phyloP scores from a whole-genome alignment of 768 basidiomycete genomes.

The Boletus subcaerulescens region DNA sequence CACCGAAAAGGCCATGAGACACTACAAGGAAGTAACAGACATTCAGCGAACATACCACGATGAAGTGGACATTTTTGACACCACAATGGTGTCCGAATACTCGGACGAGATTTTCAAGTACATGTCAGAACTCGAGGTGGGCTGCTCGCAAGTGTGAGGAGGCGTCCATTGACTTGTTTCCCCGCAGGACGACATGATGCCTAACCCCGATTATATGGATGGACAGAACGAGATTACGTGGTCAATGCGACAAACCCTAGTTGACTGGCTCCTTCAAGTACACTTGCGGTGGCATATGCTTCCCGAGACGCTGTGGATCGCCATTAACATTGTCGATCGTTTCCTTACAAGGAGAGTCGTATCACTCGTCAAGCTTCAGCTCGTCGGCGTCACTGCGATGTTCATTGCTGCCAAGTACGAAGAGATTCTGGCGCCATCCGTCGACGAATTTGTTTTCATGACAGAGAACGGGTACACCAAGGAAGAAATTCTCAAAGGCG shows the following conservation, averaged over 20 bases:
- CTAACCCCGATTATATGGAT: constrained; percentile 89
- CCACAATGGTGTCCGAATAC: constrained; percentile 98
- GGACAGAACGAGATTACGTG: constrained; percentile 90
- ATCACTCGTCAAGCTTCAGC: constrained; percentile 85
- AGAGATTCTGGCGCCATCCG: constrained; percentile 94
- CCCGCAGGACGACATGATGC: constrained; percentile 78
- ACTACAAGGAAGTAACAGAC: constrained; percentile 59
- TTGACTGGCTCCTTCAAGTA: constrained; percentile 98
- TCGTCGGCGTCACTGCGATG: constrained; percentile 98
- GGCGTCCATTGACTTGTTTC: constrained; percentile 20
- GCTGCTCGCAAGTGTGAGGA: constrained; percentile 19
- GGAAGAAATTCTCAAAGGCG: constrained; percentile 97
- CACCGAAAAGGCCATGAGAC: constrained; percentile 56
- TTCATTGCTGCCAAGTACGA: constrained; percentile 99
- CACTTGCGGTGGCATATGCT: constrained; percentile 99
- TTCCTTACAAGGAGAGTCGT: constrained; percentile 89
- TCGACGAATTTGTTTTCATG: constrained; percentile 99
- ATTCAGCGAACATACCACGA: constrained; percentile 64
- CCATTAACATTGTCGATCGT: constrained; percentile 93
- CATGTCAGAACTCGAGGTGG: constrained; percentile 90
- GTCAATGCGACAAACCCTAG: constrained; percentile 93
- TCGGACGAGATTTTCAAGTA: constrained; percentile 98
- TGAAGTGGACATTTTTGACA: constrained; percentile 68
- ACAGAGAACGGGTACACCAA: constrained; percentile 91
- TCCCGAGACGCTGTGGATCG: constrained; percentile 98